Base-by-base conservation (phyloP, 2,329 filamentous ascomycete genomes). In the Hypoxylon sp. region DNA sequence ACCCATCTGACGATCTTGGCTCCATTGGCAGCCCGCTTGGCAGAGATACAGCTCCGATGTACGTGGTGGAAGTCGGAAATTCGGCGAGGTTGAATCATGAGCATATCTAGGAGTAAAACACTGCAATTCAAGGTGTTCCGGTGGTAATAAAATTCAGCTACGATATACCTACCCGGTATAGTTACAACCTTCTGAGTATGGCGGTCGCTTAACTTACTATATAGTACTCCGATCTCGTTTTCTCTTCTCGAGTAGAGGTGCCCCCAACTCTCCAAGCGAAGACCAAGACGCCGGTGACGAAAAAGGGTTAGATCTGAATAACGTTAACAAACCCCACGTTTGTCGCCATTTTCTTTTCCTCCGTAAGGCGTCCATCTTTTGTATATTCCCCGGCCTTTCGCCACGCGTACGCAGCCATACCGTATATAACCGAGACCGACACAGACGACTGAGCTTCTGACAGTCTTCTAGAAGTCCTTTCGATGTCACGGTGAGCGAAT, bases 41-140 rank as follows among this genome's bases (percentile, higher is more conserved):
- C 43, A 43, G 54, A 43, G 41, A 17, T 27, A 37, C 45, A 42
- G 27, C n/a, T n/a, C n/a, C n/a, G n/a, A n/a, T n/a, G n/a, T n/a
- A n/a, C n/a, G n/a, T n/a, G n/a, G n/a, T n/a, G n/a, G n/a, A 49
- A 50, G 37, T 49, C 52, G 57, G 57, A 60, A 56, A 52, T n/a
- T 56, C 15, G 29, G 26, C 33, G 24, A 43, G 27, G 4, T 51
- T 11, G 18, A n/a, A n/a, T n/a, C n/a, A n/a, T n/a, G n/a, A n/a
- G n/a, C n/a, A n/a, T n/a, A n/a, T n/a, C n/a, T n/a, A n/a, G n/a
- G n/a, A n/a, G n/a, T n/a, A n/a, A n/a, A n/a, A n/a, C n/a, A n/a
- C n/a, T n/a, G n/a, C n/a, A n/a, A n/a, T n/a, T n/a, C n/a, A n/a
- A n/a, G n/a, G n/a, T n/a, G n/a, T n/a, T n/a, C n/a, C n/a, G n/a